Percentiles rank a stretch among this genome's conserved stretches.
Conservation (phyloP, 495 filamentous ascomycete species). For the Echria macrotheca region DNA sequence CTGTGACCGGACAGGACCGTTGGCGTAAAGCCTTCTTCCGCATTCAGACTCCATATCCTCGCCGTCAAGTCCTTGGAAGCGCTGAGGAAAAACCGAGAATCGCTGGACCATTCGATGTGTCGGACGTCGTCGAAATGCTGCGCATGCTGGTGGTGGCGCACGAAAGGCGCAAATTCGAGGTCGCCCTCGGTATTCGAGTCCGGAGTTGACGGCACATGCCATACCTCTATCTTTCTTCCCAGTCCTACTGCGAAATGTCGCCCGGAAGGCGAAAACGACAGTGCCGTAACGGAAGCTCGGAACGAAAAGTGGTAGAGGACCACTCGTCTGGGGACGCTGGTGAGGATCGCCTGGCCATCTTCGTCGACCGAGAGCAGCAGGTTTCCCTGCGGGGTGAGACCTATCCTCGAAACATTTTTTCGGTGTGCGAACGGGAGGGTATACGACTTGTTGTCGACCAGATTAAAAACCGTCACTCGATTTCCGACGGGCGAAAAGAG, state of each 20-base stretch:
- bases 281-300: constrained; percentile 70
- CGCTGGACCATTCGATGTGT: constrained; percentile 86
- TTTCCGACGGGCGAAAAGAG: constrained; percentile 97
- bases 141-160: constrained; percentile 76
- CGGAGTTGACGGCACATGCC: constrained; percentile 88
- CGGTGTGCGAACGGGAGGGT: constrained; percentile 93
- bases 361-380: constrained; percentile 89
- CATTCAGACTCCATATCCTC: constrained; percentile 87
- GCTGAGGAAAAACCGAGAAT: constrained; percentile 90
- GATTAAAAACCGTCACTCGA: constrained; percentile 88
- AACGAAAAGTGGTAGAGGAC: constrained; percentile 92
- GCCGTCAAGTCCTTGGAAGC: constrained; percentile 88
- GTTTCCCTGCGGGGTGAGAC: constrained; percentile 82
- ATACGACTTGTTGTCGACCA: constrained; percentile 93
- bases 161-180: constrained; percentile 90
- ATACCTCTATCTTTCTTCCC: constrained; percentile 82
- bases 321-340: constrained; percentile 78
- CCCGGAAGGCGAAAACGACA: constrained; percentile 89
- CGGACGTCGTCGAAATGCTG: constrained; percentile 84
- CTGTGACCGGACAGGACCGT: constrained; percentile 86
- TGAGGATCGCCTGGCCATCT: constrained; percentile 87
- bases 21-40: constrained; percentile 80
- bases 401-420: constrained; percentile 82
- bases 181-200: constrained; percentile 72
- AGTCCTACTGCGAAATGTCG: constrained; percentile 82